Evolutionary conservation across 371 early-diverging fungal genomes (phyloP).

Genomic region (Gilbertella persicaria): DNA sequence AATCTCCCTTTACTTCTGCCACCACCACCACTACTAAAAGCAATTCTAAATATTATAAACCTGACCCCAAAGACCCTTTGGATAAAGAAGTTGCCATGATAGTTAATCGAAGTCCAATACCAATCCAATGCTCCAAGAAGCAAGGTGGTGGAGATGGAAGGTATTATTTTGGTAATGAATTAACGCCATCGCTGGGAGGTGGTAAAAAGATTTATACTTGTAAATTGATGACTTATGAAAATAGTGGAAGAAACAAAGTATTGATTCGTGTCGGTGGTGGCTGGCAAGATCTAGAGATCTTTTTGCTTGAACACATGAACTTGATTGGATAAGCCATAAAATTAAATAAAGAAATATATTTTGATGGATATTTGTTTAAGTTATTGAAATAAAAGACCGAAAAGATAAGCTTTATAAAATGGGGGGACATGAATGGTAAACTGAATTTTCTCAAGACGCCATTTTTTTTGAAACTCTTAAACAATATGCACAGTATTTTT

Average conservation of each 20-base stretch:
- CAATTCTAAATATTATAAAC: constrained; percentile 37
- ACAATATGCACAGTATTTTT: not conserved
- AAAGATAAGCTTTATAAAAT: constrained; percentile 2
- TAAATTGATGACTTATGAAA: constrained; percentile 46
- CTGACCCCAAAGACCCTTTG: constrained; percentile 54
- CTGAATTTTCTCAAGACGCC: too few relatives aligned
- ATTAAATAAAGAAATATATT: not conserved
- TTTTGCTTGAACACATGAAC: constrained; percentile 57
- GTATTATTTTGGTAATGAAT: constrained; percentile 63
- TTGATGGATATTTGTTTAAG: constrained; percentile 3
- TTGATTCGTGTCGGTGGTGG: constrained; percentile 66
- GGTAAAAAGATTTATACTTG: constrained; percentile 49
- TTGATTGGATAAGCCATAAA: constrained; percentile 33
- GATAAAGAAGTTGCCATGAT: constrained; percentile 59
- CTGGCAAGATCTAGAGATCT: constrained; percentile 67
- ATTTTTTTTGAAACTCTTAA: not conserved
- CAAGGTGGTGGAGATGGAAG: constrained; percentile 45
- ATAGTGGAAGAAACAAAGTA: constrained; percentile 49
- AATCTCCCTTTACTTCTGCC: not conserved
- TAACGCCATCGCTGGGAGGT: constrained; percentile 43
- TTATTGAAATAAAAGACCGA: not conserved
- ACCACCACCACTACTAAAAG: constrained; percentile 9
- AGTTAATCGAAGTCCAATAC: constrained; percentile 52
- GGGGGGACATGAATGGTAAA: not conserved
- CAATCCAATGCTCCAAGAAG: constrained; percentile 45